Conservation (phyloP, 805 yeast genomes). For the Kodamaea laetipori region DNA sequence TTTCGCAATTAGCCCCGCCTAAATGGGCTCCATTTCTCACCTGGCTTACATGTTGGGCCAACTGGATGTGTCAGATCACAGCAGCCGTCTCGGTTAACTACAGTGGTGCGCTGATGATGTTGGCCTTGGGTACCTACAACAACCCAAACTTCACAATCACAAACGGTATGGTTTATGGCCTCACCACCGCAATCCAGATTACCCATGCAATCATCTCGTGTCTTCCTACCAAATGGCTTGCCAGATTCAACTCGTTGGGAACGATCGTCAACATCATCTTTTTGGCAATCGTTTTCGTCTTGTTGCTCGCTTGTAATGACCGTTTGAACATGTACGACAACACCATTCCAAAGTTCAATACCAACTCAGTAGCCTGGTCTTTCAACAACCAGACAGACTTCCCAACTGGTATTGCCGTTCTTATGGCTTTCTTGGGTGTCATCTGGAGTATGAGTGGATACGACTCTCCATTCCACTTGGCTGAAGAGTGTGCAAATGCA, state of each 20-base stretch:
- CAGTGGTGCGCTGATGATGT: constrained; percentile 56
- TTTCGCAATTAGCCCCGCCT: constrained; percentile 61
- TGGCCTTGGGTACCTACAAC: constrained; percentile 48
- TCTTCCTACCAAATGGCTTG: constrained; percentile 56
- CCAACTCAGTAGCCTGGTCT: constrained; percentile 53
- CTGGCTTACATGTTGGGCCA: constrained; percentile 66
- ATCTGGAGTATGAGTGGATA: constrained; percentile 77
- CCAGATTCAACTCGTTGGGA: constrained; percentile 52
- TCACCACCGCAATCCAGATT: constrained; percentile 54
- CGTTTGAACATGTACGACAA: constrained; percentile 34
- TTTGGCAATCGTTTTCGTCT: constrained; percentile 52
- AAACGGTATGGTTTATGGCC: constrained; percentile 52
- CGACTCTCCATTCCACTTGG: constrained; percentile 72
- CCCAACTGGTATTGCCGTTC: constrained; percentile 61
- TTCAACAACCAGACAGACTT: constrained; percentile 60
- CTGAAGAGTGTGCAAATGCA: constrained; percentile 73
- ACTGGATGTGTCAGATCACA: constrained; percentile 66
- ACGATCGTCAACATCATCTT: constrained; percentile 52
- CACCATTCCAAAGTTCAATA: constrained; percentile 48
- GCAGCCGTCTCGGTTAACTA: constrained; percentile 63
- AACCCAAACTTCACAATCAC: constrained; percentile 43
- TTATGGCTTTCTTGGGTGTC: constrained; percentile 61
- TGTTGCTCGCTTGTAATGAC: constrained; percentile 56
- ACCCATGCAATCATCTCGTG: constrained; percentile 51
- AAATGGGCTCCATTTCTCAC: constrained; percentile 54